These are phyloP conservation scores for Tuber calosporum DNA, from an alignment of 495 filamentous ascomycete genomes.

Conservation along the genomic window DNA sequence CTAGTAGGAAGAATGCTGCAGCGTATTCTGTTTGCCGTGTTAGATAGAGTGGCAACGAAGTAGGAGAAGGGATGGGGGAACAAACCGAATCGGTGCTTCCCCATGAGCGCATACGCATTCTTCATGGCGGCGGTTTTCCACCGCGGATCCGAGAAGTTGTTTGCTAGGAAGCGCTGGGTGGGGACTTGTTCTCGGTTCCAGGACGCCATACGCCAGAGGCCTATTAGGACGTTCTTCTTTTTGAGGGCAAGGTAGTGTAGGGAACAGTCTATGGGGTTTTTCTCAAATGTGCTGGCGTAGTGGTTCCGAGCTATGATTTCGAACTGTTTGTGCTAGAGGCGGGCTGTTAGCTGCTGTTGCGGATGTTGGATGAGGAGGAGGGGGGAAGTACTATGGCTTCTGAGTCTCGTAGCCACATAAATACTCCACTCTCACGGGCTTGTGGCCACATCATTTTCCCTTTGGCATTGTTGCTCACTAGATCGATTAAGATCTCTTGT, in stretches of 20 bases:
- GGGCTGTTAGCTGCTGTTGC: conserved; percentile 18
- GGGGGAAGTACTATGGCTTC: conserved; percentile 46
- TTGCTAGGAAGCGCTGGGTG: conserved; percentile 68
- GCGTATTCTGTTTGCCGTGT: conserved; percentile 64
- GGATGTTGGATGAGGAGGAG: not conserved
- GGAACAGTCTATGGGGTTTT: conserved; percentile 89
- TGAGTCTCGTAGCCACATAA: conserved; percentile 84
- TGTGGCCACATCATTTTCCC: conserved; percentile 73
- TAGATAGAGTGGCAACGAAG: conserved; percentile 14
- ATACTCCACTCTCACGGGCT: conserved; percentile 79
- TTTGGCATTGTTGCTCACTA: conserved; percentile 74
- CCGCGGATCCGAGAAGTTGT: conserved; percentile 76
- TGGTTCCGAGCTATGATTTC: conserved; percentile 86
- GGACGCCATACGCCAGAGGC: conserved; percentile 89
- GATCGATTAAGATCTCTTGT: conserved; percentile 85
- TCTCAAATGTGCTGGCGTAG: conserved; percentile 78
- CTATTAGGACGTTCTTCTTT: conserved; percentile 87
- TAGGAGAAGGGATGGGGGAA: not conserved
- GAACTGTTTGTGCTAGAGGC: conserved; percentile 60
- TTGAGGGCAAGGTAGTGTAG: conserved; percentile 82
- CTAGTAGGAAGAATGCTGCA: conserved; percentile 90
- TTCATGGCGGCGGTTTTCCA: conserved; percentile 91
- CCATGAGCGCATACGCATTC: conserved; percentile 94
- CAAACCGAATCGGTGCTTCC: conserved; percentile 78
- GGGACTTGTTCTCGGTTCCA: conserved; percentile 80